phyloP scores from a whole-genome alignment of 2,329 filamentous ascomycete species.

The Triangularia setosa region DNA sequence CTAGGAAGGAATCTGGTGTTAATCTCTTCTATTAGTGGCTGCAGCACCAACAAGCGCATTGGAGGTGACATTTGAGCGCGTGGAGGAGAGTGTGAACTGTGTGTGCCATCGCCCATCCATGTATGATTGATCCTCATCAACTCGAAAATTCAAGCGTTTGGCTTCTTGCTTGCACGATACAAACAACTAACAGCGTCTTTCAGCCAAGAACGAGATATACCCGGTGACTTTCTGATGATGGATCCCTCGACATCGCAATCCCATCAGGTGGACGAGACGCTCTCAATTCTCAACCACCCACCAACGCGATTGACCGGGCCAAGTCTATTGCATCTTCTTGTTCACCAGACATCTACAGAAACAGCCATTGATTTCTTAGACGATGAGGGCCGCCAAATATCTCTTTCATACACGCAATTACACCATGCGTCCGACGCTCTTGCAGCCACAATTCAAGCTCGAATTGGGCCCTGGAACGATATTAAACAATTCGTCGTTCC shows the following conservation, averaged over 20 bases:
- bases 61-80: neutral
- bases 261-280: conserved; percentile 7
- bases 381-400: conserved; percentile 40
- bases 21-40: neutral
- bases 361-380: conserved; percentile 62
- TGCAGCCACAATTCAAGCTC: conserved; percentile 46
- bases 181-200: neutral
- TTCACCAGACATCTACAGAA: conserved; percentile 40
- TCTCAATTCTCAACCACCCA: conserved; percentile 46
- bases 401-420: conserved; percentile 59
- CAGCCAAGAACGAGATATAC: neutral
- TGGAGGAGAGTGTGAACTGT: no score
- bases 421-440: conserved; percentile 55
- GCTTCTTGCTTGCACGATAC: neutral
- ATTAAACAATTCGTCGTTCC: conserved; percentile 58
- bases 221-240: neutral
- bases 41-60: neutral
- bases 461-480: conserved; percentile 14
- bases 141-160: no score
- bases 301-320: conserved; percentile 42
- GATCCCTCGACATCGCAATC: neutral
- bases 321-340: conserved; percentile 53
- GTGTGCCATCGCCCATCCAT: neutral
- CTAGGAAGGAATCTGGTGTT: neutral
- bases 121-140: neutral